Base-by-base conservation (phyloP, 2,329 filamentous ascomycete genomes). In the Fusarium drepaniforme region DNA sequence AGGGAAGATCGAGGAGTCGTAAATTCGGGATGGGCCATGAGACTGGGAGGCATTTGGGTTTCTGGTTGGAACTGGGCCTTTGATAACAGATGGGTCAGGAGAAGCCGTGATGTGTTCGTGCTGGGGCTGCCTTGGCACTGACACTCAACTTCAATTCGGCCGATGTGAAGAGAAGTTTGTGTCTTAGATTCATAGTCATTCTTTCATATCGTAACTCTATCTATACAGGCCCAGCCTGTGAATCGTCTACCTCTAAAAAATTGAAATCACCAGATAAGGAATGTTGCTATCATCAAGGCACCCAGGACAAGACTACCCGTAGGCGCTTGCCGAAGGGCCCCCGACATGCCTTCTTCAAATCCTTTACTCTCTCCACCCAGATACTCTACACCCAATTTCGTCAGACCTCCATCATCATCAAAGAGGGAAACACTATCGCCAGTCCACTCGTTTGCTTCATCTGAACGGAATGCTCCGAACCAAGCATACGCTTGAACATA, bases 401-500 rank as follows among this genome's bases (percentile, higher is more conserved):
- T 86, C 65, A 86, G 68, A 1, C 78, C 83, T 3, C 84, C 84
- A 2, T 84, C 70, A 12, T 77, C 73, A 25, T 84, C 77, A 37
- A 85, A 82, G 3, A 85, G 69, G 1, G 83, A 81, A 0, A 86
- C 82, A 3, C 79, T 78, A 13, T 83, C 79, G 4, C 84, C 84
- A 0, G 84, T 84, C 81, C 83, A 86, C 21, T 75, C 78, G 51
- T 85, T 85, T 8, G 83, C 82, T 49, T 84, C 80, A 28, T 82
- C 78, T 0, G 78, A 75, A 2, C 84, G 79, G 49, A 85, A 85
- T 0, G 80, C 81, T 1, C 84, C 84, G 64, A 84, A 86, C 84
- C 84, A 86, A 0, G 84, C 83, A 59, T 86, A 86, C 0, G 78
- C 82, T 21, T 82, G 74, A 1, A 86, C 81, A 23, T 81, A 80